Percentiles rank a stretch among this genome's conserved stretches.
phyloP scores from a whole-genome alignment of 1,284 basidiomycete species.

The Leccinum pachyderme region DNA sequence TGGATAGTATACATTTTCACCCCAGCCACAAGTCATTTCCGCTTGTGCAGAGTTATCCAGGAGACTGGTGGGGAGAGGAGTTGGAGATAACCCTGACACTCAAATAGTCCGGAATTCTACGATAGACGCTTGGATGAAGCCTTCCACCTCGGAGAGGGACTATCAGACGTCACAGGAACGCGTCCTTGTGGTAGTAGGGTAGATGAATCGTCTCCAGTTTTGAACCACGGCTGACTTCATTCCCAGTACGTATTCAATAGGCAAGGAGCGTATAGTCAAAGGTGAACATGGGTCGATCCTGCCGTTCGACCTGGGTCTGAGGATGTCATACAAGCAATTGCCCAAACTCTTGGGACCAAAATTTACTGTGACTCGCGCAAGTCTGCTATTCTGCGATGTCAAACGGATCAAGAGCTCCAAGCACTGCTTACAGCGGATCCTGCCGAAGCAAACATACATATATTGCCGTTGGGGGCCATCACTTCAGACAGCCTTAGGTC shows the following conservation, averaged over 20 bases:
- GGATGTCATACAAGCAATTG: slow-evolving; percentile 60
- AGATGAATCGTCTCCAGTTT: slow-evolving; percentile 17
- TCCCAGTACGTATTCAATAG: slow-evolving; percentile 88
- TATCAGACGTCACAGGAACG: slow-evolving; percentile 32
- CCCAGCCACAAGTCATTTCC: slow-evolving; percentile 88
- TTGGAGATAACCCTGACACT: slow-evolving; percentile 27
- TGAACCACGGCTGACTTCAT: slow-evolving; percentile 3
- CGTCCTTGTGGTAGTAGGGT: slow-evolving; percentile 86
- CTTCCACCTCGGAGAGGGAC: slow-evolving; percentile 31
- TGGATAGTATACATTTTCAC: slow-evolving; percentile 86
- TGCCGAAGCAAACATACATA: slow-evolving; percentile 75
- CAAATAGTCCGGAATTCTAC: slow-evolving; percentile 19
- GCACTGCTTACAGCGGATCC: slow-evolving; percentile 79
- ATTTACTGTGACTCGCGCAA: slow-evolving; percentile 90
- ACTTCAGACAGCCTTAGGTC: slow-evolving; percentile 75
- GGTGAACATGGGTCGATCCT: slow-evolving; percentile 44
- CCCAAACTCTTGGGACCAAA: slow-evolving; percentile 77
- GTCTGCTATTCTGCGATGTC: slow-evolving; percentile 74
- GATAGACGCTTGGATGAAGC: slow-evolving; percentile 44
- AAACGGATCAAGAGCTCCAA: slow-evolving; percentile 82
- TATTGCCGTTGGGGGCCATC: slow-evolving; percentile 81
- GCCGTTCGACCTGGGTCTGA: background rate
- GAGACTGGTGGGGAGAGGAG: slow-evolving; percentile 49
- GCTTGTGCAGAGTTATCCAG: slow-evolving; percentile 87
- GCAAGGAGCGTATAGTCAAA: slow-evolving; percentile 96